A percentile compares a stretch with the other conserved stretches of the same genome.
These are phyloP conservation scores for Cercospora zeina DNA, from an alignment of 2,329 filamentous ascomycete species.

Conservation along the genomic window DNA sequence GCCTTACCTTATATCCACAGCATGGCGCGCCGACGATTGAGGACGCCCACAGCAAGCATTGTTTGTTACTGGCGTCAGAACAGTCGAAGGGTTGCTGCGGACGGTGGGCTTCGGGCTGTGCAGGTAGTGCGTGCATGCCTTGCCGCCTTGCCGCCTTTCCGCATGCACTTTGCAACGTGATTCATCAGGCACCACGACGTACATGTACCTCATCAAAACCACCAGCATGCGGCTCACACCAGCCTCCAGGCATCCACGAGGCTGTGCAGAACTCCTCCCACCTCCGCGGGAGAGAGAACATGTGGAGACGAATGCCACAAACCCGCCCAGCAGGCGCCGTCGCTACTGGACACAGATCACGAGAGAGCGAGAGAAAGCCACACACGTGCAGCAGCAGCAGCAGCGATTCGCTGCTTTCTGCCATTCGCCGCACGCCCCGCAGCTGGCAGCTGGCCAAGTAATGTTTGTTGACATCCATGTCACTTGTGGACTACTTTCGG, in stretches of 20 bases:
- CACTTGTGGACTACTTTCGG: neutral
- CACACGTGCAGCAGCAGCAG: too few species aligned
- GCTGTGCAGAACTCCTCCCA: neutral
- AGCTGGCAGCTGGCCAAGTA: too few species aligned
- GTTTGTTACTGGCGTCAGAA: constrained; percentile 10
- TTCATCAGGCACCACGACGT: neutral
- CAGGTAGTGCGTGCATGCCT: constrained; percentile 13
- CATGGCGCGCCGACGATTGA: constrained; percentile 10
- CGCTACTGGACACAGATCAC: too few species aligned
- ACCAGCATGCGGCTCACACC: too few species aligned
- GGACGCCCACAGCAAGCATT: constrained; percentile 17
- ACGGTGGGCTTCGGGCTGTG: constrained; percentile 14
- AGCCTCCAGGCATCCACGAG: neutral
- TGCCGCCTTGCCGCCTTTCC: constrained; percentile 1
- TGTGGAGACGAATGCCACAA: too few species aligned
- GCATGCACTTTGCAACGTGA: neutral
- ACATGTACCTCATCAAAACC: too few species aligned
- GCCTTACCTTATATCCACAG: constrained; percentile 17
- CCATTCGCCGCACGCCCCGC: too few species aligned
- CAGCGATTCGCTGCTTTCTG: too few species aligned
- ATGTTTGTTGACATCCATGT: neutral
- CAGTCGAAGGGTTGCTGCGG: constrained; percentile 1
- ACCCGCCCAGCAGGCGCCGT: neutral
- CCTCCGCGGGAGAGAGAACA: too few species aligned
- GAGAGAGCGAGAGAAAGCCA: too few species aligned